Base-by-base conservation (phyloP, 2,329 filamentous ascomycete species). In the Trichoderma citrinoviride region DNA sequence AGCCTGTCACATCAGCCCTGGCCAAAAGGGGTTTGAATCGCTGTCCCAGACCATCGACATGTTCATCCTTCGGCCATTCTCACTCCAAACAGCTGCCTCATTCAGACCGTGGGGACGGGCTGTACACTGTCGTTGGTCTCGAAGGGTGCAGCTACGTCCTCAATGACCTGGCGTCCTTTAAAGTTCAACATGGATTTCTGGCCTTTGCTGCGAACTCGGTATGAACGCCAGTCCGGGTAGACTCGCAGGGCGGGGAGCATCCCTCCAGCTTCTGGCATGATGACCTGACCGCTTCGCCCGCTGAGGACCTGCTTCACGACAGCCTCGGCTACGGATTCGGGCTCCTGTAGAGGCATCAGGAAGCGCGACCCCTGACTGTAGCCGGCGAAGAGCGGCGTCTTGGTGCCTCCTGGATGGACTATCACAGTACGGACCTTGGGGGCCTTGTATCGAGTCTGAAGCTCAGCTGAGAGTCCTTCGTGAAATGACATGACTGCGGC, bases 401-500 rank as follows among this genome's bases (percentile, higher is more conserved):
- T 71, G 71, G 73, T 81, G 73, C 73, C 70, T 40, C 73, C 76
- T 70, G 86, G 88, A 67, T 85, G 86, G 55, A 91, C 82, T 7
- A 87, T 71, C n/a, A 91, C 82, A 5, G 88, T 90, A 56, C 88
- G 81, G 29, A 92, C 85, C 65, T 81, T 82, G 1, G 83, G 83
- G 1, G 88, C 88, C 25, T 84, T 81, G 74, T 91, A 90, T 37
- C 81, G 77, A 5, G 83, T 84, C 43, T 76, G 77, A 55, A 90
- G 75, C 75, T 90, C 87, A 2, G 81, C 79, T 1, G 82, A 77
- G 3, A 90, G 75, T 0, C 83, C 89, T 73, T 92, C 88, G 71
- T 92, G 88, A 74, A 92, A 88, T 3, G 85, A 78, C 23, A 90
- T 73, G 1, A 87, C 84, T 0, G 86, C 88, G 1, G 88, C 84